phyloP scores from a whole-genome alignment of 2,329 filamentous ascomycete genomes.

The Neophaeococcomyces aloes region DNA sequence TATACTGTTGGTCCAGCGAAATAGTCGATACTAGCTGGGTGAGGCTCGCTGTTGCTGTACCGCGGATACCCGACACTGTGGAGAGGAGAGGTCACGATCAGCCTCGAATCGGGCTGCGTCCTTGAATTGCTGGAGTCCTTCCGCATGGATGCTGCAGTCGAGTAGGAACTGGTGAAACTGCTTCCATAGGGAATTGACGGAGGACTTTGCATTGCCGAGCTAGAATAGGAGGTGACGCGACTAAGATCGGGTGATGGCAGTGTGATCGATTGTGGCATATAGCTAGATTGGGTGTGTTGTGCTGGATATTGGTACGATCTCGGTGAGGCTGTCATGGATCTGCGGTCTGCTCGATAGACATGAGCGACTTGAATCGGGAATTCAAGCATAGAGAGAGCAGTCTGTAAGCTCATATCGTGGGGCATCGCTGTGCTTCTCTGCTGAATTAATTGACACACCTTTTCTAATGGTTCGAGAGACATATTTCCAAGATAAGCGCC shows the following conservation, averaged over 20 bases:
- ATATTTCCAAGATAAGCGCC: constrained; percentile 78
- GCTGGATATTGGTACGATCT: constrained; percentile 18
- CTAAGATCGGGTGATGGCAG: constrained; percentile 28
- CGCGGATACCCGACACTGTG: constrained; percentile 13
- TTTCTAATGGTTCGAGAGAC: constrained; percentile 69
- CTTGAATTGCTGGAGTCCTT: constrained; percentile 27
- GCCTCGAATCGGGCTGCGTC: constrained; percentile 21
- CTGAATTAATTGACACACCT: constrained; percentile 67
- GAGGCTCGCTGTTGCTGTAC: constrained; percentile 14
- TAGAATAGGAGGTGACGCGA: constrained; percentile 26
- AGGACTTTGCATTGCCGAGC: constrained; percentile 15
- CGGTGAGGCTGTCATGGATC: constrained; percentile 25
- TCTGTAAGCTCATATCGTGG: constrained; percentile 48
- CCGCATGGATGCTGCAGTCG: constrained; percentile 26
- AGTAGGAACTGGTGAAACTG: constrained; percentile 27
- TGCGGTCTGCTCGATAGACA: constrained; percentile 59
- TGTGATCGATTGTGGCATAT: constrained; percentile 32
- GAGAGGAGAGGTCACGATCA: constrained; percentile 11
- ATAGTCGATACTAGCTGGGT: constrained; percentile 16
- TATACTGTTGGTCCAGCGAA: constrained; percentile 13
- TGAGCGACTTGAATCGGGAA: constrained; percentile 59
- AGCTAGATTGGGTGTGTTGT: constrained; percentile 26
- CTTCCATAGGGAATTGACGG: constrained; percentile 25
- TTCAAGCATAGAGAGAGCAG: constrained; percentile 58
- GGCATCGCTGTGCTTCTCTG: constrained; percentile 54